A percentile compares a stretch with the other conserved stretches of the same genome.
These are phyloP conservation scores for Starmerella stigmatis DNA, from an alignment of 805 yeast species.

Conservation along the genomic window DNA sequence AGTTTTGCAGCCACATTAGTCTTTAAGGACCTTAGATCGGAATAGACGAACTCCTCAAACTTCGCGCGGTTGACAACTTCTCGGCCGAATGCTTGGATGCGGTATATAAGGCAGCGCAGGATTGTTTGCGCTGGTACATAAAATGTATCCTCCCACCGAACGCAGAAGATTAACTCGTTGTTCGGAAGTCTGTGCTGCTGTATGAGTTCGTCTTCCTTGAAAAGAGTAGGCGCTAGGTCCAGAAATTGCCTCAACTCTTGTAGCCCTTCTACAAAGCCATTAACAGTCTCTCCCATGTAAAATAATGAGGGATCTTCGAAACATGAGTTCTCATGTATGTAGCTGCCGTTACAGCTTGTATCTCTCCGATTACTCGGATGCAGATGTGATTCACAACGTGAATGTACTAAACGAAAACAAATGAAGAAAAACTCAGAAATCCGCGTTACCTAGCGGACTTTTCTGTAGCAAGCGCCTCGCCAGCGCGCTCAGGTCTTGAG, in stretches of 20 bases:
- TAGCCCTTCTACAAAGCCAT: slow-evolving; percentile 9
- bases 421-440: no score
- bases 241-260: slow-evolving; percentile 57
- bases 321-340: neutral
- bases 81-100: slow-evolving; percentile 84
- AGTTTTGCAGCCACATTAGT: slow-evolving; percentile 72
- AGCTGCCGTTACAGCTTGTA: neutral
- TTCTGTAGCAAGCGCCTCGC: no score
- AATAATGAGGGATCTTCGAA: neutral
- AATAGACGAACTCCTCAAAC: slow-evolving; percentile 92
- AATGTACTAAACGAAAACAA: no score
- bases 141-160: slow-evolving; percentile 80
- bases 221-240: slow-evolving; percentile 88
- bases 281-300: slow-evolving; percentile 6
- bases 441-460: no score
- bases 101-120: slow-evolving; percentile 79
- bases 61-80: slow-evolving; percentile 76
- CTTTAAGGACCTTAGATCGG: slow-evolving; percentile 78
- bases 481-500: neutral
- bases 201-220: slow-evolving; percentile 76
- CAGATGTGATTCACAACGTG: neutral
- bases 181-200: slow-evolving; percentile 75
- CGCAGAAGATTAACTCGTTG: slow-evolving; percentile 90
- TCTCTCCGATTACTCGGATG: neutral
- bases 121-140: slow-evolving; percentile 94